Evolutionary conservation across 371 early-diverging fungal species (phyloP).

Genomic region (Actinomortierella ambigua): DNA sequence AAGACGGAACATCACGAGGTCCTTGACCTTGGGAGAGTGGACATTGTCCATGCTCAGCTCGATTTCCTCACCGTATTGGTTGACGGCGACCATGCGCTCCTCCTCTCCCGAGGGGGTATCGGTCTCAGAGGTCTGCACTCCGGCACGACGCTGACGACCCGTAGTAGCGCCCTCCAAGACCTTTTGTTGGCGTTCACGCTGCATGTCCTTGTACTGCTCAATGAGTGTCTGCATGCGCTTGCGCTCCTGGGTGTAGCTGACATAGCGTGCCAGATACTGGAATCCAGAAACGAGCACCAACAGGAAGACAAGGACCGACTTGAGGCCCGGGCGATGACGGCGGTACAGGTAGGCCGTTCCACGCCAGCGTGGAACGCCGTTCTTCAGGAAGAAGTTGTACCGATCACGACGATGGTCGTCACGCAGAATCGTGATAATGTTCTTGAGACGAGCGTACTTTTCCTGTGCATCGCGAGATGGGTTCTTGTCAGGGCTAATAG

Average conservation of each 20-base stretch:
- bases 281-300: constrained; percentile 57
- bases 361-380: constrained; percentile 90
- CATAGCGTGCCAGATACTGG: constrained; percentile 69
- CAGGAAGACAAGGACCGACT: constrained; percentile 62
- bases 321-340: constrained; percentile 82
- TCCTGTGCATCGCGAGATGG: constrained; percentile 55
- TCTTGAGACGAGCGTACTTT: constrained; percentile 70
- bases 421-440: constrained; percentile 72
- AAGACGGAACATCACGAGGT: constrained; percentile 24
- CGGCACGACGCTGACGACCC: constrained; percentile 44
- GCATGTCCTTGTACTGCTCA: constrained; percentile 45
- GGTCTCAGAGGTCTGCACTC: constrained; percentile 18
- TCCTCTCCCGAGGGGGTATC: constrained; percentile 31
- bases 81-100: constrained; percentile 42
- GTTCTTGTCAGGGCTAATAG: constrained; percentile 78
- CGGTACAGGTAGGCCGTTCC: constrained; percentile 83
- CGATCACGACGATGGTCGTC: constrained; percentile 70
- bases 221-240: constrained; percentile 53
- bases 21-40: constrained; percentile 26
- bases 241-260: constrained; percentile 69
- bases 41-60: constrained; percentile 43
- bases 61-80: constrained; percentile 45
- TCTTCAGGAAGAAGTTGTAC: constrained; percentile 85
- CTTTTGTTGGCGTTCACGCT: constrained; percentile 35
- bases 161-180: constrained; percentile 36